phyloP scores from a whole-genome alignment of 768 basidiomycete genomes.

The Calocera viscosa region DNA sequence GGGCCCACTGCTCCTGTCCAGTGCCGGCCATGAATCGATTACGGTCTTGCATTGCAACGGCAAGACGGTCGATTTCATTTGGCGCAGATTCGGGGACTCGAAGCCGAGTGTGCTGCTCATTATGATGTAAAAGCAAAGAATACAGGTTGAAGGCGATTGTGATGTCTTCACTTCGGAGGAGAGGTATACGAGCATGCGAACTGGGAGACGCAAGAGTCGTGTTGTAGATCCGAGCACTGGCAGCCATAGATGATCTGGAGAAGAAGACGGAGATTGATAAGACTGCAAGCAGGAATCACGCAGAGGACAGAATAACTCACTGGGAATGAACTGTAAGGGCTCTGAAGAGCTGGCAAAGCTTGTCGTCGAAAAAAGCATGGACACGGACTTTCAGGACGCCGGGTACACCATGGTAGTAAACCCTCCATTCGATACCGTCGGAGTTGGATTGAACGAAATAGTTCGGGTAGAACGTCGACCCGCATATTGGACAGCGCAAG shows the following conservation, averaged over 20 bases:
- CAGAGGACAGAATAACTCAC: too few relatives aligned
- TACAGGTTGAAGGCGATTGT: conserved; percentile 8
- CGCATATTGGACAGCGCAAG: background rate
- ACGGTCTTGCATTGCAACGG: background rate
- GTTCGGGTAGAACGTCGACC: background rate
- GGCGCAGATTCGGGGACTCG: background rate
- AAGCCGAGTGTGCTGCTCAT: background rate
- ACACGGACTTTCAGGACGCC: background rate
- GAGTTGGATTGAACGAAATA: background rate
- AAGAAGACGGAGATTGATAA: too few relatives aligned
- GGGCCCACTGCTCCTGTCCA: conserved; percentile 7
- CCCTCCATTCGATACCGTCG: background rate
- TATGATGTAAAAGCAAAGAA: background rate
- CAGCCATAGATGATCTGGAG: too few relatives aligned
- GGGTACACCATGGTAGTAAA: background rate
- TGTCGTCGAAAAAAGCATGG: background rate
- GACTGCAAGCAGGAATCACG: too few relatives aligned
- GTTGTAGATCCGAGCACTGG: too few relatives aligned
- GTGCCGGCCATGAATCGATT: background rate
- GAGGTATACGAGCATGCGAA: too few relatives aligned
- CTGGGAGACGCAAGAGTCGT: too few relatives aligned
- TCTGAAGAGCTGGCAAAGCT: too few relatives aligned
- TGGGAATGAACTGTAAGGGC: too few relatives aligned
- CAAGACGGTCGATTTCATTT: background rate
- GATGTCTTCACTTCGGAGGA: background rate